Evolutionary conservation across 257 asterid species (phyloP).

Genomic region (Solanum tarijense): DNA sequence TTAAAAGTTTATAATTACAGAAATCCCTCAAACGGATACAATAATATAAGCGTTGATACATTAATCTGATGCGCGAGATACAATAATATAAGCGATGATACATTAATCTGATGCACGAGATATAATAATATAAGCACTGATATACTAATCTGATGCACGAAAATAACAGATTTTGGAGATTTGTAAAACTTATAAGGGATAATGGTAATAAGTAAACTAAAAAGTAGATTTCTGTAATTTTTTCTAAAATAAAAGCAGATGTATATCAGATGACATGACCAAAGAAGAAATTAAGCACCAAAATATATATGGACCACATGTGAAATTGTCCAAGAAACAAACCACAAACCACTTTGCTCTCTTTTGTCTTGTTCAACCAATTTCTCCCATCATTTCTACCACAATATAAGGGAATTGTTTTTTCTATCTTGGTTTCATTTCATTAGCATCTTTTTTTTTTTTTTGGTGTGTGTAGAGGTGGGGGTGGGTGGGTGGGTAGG

Average conservation of each 20-base stretch:
- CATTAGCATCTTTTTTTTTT: background rate
- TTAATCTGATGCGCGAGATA: no score
- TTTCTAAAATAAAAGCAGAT: background rate
- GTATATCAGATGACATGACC: background rate
- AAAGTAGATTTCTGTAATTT: no score
- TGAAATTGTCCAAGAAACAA: background rate
- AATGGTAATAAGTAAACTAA: no score
- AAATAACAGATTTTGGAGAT: no score
- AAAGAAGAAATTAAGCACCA: background rate
- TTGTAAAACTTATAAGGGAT: no score
- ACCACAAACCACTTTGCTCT: background rate
- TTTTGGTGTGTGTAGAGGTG: background rate
- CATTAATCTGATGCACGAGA: no score
- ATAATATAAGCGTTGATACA: no score
- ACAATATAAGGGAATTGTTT: background rate
- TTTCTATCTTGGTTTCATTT: background rate
- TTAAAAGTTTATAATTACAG: no score
- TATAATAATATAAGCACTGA: no score
- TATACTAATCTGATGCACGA: no score
- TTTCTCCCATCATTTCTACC: background rate
- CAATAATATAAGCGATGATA: no score
- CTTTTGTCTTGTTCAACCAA: background rate
- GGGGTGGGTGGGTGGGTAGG: background rate
- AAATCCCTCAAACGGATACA: no score
- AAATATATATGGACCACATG: background rate